phyloP scores from a whole-genome alignment of 768 basidiomycete species.

The Amanita phalloides region DNA sequence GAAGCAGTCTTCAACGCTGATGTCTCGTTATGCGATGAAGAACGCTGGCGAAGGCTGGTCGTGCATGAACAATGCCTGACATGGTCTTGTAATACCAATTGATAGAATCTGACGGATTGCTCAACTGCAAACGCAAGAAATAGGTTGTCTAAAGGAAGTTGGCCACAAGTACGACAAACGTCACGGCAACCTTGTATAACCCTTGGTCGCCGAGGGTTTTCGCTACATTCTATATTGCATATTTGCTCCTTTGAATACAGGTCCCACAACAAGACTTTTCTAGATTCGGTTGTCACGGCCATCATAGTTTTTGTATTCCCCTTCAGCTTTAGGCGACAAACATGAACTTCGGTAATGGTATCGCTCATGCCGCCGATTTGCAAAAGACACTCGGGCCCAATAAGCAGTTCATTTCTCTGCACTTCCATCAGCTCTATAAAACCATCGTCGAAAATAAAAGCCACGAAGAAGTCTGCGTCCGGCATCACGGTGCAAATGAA shows the following conservation, averaged over 20 bases:
- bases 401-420: conserved; percentile 28
- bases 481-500: conserved; percentile 37
- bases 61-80: conserved; percentile 61
- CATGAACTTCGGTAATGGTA: conserved; percentile 39
- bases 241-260: conserved; percentile 53
- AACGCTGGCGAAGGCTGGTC: conserved; percentile 31
- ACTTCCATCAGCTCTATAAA: conserved; percentile 51
- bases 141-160: conserved; percentile 56
- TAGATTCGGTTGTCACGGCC: conserved; percentile 51
- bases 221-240: conserved; percentile 11
- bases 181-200: conserved; percentile 43
- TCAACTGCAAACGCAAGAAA: conserved; percentile 57
- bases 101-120: conserved; percentile 53
- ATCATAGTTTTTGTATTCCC: conserved; percentile 43
- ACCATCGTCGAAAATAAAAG: conserved; percentile 58
- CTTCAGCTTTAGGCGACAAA: conserved; percentile 39
- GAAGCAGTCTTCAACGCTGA: conserved; percentile 32
- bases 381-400: conserved; percentile 36
- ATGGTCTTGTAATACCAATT: conserved; percentile 45
- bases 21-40: conserved; percentile 58
- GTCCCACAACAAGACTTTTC: conserved; percentile 72
- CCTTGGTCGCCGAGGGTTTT: conserved; percentile 28
- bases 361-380: conserved; percentile 51
- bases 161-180: conserved; percentile 63
- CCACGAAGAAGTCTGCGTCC: conserved; percentile 37